These are phyloP conservation scores for Chernovozyma aurita DNA, from an alignment of 1,139 yeast species.

Conservation along the genomic window DNA sequence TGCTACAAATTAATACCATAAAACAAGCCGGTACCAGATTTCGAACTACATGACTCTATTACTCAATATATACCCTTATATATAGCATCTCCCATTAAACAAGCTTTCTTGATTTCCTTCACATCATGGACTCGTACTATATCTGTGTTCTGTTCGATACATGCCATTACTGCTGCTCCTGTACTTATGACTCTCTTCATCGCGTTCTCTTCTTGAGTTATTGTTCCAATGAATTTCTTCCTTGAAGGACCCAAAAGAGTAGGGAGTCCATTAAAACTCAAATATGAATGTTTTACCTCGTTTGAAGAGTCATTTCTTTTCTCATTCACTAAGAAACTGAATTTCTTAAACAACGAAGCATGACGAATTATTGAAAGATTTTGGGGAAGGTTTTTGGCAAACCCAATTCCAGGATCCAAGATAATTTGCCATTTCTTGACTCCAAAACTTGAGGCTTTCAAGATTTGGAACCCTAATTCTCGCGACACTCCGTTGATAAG, in stretches of 20 bases:
- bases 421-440: slow-evolving; percentile 87
- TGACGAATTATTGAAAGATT: slow-evolving; percentile 63
- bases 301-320: slow-evolving; percentile 10
- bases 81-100: slow-evolving; percentile 72
- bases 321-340: slow-evolving; percentile 29
- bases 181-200: slow-evolving; percentile 70
- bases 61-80: slow-evolving; percentile 35
- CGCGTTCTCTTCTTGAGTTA: slow-evolving; percentile 50
- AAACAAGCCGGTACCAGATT: not conserved
- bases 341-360: slow-evolving; percentile 52
- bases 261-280: slow-evolving; percentile 52
- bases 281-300: slow-evolving; percentile 22
- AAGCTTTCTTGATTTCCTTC: slow-evolving; percentile 57
- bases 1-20: not conserved
- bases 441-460: slow-evolving; percentile 57
- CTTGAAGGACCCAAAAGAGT: slow-evolving; percentile 83
- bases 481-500: slow-evolving; percentile 49
- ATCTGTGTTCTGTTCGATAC: slow-evolving; percentile 71
- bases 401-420: slow-evolving; percentile 93
- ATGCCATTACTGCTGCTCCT: slow-evolving; percentile 68
- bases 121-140: slow-evolving; percentile 91
- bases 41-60: not conserved
- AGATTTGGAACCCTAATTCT: slow-evolving; percentile 58
- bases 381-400: slow-evolving; percentile 72
- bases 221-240: slow-evolving; percentile 76